Base-by-base conservation (phyloP, 371 early-diverging fungal species). In the Mortierella sp. region DNA sequence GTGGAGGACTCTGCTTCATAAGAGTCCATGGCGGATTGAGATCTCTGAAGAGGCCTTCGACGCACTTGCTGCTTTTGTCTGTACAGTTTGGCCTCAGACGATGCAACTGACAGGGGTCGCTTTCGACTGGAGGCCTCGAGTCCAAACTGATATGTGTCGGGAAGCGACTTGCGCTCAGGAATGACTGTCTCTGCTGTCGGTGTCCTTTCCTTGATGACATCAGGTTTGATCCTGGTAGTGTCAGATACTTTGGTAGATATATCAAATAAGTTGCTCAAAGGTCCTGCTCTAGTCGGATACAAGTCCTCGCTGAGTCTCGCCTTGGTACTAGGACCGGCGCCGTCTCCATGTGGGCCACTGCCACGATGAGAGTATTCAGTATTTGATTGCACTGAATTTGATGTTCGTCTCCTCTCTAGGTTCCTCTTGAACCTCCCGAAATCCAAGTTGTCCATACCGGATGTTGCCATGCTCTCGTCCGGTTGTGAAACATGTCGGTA, bases 341-440 rank as follows among this genome's bases (percentile, higher is more conserved):
- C 41, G 16, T 17, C 41, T 12, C 16, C 41, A 3, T 16, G 7
- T 10, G 10, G 41, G 3, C 6, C 6, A 41, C 41, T 41, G 25
- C 59, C 40, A 24, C 43, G 31, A 10, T 34, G 17, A 28, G 40
- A 29, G 12, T 22, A 12, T 22, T 10, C 47, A n/a, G 47, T 47
- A 7, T 25, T 3, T 31, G 58, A 53, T 17, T 29, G 48, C 34
- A 55, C 19, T 8, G 63, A 57, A 43, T 40, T 54, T 7, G 54
- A 47, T 8, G 71, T 57, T 27, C 45, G 67, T 59, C 76, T 48
- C 22, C 68, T 54, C 43, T 68, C 76, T 29, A 74, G 53, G 28
- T 74, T 64, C n/a, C 74, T 44, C 28, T 74, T 74, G 34, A 74
- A 74, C 39, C 74, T 48, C 1, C 74, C 74, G 52, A 74, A 74